phyloP scores from a whole-genome alignment of 2,329 filamentous ascomycete genomes.

The Ophiosphaerella korrae region DNA sequence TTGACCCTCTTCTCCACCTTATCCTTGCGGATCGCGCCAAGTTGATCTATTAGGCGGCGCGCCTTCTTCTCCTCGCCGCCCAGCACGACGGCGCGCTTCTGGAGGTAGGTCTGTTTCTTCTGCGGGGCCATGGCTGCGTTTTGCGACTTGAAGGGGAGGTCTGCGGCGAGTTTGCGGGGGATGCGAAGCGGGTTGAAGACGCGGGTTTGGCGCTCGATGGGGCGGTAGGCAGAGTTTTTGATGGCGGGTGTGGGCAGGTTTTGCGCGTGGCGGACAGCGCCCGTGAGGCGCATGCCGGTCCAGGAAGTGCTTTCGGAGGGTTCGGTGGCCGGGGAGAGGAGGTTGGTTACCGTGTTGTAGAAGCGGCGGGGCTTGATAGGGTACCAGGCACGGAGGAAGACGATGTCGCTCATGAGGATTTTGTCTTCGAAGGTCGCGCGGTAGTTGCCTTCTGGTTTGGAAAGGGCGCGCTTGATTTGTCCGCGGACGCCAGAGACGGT shows the following conservation, averaged over 20 bases:
- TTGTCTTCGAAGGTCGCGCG: conserved; percentile 99
- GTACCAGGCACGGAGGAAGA: conserved; percentile 96
- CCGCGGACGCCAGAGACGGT: conserved; percentile 95
- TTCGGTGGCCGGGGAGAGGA: conserved; percentile 65
- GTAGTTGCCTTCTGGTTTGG: conserved; percentile 93
- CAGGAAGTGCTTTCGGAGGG: conserved; percentile 59
- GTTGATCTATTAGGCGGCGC: conserved; percentile 87
- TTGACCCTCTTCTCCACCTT: conserved; percentile 80
- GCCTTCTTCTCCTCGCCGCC: conserved; percentile 85
- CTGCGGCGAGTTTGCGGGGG: conserved; percentile 78
- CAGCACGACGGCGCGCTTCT: conserved; percentile 92
- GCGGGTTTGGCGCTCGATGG: conserved; percentile 57
- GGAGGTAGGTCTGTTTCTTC: conserved; percentile 83
- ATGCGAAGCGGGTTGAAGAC: conserved; percentile 69
- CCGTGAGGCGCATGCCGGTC: conserved; percentile 92
- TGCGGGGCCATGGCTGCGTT: conserved; percentile 81
- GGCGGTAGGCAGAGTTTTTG: conserved; percentile 84
- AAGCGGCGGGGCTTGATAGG: conserved; percentile 93
- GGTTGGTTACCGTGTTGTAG: conserved; percentile 95
- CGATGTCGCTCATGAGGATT: conserved; percentile 93
- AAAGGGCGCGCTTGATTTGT: conserved; percentile 94
- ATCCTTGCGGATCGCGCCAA: conserved; percentile 88
- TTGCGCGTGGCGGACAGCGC: conserved; percentile 81
- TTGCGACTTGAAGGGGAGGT: conserved; percentile 91
- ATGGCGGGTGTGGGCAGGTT: conserved; percentile 76